Evolutionary conservation across 164 flowering plant species (phyloP), one percentile per base, ranked within the genome.

Genomic region (Aristolochia fimbriata): DNA sequence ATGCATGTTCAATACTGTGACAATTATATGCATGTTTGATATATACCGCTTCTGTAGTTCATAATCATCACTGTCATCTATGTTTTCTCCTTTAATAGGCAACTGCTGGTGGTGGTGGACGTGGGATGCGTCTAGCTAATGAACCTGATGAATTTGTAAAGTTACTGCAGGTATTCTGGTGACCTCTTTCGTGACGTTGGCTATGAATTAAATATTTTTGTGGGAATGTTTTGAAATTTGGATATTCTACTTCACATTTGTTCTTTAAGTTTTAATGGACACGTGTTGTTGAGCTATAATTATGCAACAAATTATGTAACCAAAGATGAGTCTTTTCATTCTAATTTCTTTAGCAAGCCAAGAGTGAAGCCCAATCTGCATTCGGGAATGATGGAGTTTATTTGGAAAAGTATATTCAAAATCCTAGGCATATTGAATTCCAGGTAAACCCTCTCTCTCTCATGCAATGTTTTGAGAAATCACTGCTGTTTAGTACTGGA

Each of bases 61-160:
- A 19, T 11, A 14, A 22, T 24, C 43, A 21, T 48, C 19, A 17
- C 17, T 61, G 21, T 60, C 55, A n/a, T 63, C 21, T 5, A 11
- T 61, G 21, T 60, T 63, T 20, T 63, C 21, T 5, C 67, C 10
- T 56, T 19, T 61, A 68, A 66, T 68, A 94, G 99, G 99, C 99
- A 71, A 94, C 97, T 54, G 99, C 99, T 48, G 99, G 99, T 70
- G 97, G 99, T 67, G 99, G 99, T 65, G 99, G 97, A 65, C 95
- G 99, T 76, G 99, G 97, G 65, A 94, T 94, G 99, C 92, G 96
- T 64, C 96, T 91, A 57, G 97, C 99, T 57, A 94, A 85, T 68
- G 90, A 86, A 62, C 97, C 96, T 59, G 83, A 72, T 24, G 99
- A 94, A 75, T 91, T 94, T 78, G 97, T 94, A 64, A 94, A 91